Evolutionary conservation across 805 yeast genomes (phyloP), one percentile per base, ranked within the genome.

Genomic region (Kluyveromyces lactis): DNA sequence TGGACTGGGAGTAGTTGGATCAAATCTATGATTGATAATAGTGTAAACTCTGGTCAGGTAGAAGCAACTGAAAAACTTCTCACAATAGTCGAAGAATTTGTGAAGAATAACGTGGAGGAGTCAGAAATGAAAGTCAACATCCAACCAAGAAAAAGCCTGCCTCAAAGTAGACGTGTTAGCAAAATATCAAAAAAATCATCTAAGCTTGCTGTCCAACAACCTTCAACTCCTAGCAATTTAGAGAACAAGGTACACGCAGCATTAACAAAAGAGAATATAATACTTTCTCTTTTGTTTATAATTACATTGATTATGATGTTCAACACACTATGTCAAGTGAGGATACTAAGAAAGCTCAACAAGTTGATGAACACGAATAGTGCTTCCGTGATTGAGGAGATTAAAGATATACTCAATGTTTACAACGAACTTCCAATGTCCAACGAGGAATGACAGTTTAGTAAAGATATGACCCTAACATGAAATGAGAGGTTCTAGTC

Each of bases 1-100:
- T 92, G 98, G 98, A 75, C 82, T 0, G 95, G 92, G 2, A 73
- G 81, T 38, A 82, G 95, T 43, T 92, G 97, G 97, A 75, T 92
- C 52, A 89, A 86, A 57, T 73, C 83, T 11, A 79, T 95, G 40
- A 82, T 92, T 45, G 97, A 92, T 55, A 81, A 79, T 46, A 89
- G 89, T 41, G 80, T 95, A 11, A 64, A 70, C 33, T 75, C 79
- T 26, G 98, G 98, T 0, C 97, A 87, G 58, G 66, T 70, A 33
- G 71, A 75, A 4, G 79, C 79, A 3, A 73, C 83, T 10, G 69
- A 67, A 36, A 72, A 68, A 9, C 60, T 83, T 39, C 40, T 60
- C 1, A 47, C 50, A 11, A 39, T 59, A 4, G 19, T 66, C 4
- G 31, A 49, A n/a, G 47, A 51, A 10, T 51, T 50, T 11, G 45